phyloP scores from a whole-genome alignment of 1,284 basidiomycete genomes.

The Cerrena zonata region DNA sequence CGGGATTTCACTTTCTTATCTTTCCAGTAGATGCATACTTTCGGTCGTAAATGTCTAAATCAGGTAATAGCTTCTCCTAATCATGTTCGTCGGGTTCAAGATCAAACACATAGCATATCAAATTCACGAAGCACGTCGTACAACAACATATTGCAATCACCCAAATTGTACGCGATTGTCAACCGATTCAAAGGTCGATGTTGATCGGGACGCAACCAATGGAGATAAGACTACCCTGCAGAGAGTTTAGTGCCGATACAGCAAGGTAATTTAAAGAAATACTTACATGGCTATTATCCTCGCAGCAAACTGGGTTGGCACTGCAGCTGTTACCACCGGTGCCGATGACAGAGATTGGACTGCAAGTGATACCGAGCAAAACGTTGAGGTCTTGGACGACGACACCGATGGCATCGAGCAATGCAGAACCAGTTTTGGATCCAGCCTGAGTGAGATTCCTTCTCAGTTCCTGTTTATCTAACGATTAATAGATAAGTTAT shows the following conservation, averaged over 20 bases:
- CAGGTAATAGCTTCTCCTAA: too few relatives aligned
- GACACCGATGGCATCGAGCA: slow-evolving; percentile 9
- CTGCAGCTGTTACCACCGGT: slow-evolving; percentile 2
- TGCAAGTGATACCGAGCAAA: slow-evolving; percentile 13
- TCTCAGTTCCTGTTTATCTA: not conserved
- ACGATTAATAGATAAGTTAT: not conserved
- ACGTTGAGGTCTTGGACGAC: slow-evolving; percentile 11
- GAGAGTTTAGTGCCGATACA: not conserved
- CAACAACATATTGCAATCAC: too few relatives aligned
- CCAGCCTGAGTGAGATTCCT: not conserved
- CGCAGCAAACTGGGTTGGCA: slow-evolving; percentile 3
- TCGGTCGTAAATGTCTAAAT: too few relatives aligned
- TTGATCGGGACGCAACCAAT: slow-evolving; percentile 1
- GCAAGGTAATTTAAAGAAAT: not conserved
- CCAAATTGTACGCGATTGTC: too few relatives aligned
- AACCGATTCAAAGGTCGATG: too few relatives aligned
- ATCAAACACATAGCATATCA: too few relatives aligned
- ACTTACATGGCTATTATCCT: slow-evolving; percentile 4
- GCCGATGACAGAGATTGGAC: slow-evolving; percentile 14
- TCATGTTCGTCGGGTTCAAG: too few relatives aligned
- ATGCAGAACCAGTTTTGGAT: not conserved
- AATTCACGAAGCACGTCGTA: too few relatives aligned
- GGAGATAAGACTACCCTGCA: not conserved
- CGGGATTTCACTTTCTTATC: too few relatives aligned
- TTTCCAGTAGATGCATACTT: too few relatives aligned